These are phyloP conservation scores for Colletotrichum ledebouriae DNA, from an alignment of 2,329 filamentous ascomycete genomes.

Conservation along the genomic window DNA sequence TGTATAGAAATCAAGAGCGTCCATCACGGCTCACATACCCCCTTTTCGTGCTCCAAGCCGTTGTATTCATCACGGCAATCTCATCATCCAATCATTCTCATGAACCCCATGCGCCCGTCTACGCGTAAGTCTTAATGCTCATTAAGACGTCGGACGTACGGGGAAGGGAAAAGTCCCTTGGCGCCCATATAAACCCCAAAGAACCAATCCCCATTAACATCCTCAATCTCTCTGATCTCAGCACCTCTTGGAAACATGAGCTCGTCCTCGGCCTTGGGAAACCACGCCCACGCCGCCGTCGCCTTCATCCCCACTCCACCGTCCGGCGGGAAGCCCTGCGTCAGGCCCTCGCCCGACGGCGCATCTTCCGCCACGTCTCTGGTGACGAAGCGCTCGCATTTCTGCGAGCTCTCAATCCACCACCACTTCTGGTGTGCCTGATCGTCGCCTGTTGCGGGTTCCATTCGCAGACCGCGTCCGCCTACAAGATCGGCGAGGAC, in stretches of 20 bases:
- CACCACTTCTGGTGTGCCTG: constrained; percentile 62
- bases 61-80: constrained; percentile 20
- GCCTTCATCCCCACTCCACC: constrained; percentile 77
- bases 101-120: not conserved
- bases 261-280: constrained; percentile 79
- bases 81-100: constrained; percentile 2
- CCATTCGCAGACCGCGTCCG: constrained; percentile 76
- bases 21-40: not conserved
- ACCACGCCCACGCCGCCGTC: constrained; percentile 82
- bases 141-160: constrained; percentile 73
- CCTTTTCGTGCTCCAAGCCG: not conserved
- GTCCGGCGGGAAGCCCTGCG: constrained; percentile 75
- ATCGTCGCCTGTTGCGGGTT: constrained; percentile 56
- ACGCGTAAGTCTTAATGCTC: constrained; percentile 9
- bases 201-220: constrained; percentile 93
- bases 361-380: constrained; percentile 63
- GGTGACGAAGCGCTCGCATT: constrained; percentile 63
- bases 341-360: constrained; percentile 50
- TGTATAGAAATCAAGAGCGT: not conserved
- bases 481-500: constrained; percentile 83
- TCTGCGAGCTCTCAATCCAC: constrained; percentile 61
- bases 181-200: constrained; percentile 87
- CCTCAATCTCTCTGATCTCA: constrained; percentile 85
- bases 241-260: constrained; percentile 86
- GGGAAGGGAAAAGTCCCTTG: constrained; percentile 84